Evolutionary conservation across 2,329 filamentous ascomycete species (phyloP).

Genomic region (Penicillium sp.): DNA sequence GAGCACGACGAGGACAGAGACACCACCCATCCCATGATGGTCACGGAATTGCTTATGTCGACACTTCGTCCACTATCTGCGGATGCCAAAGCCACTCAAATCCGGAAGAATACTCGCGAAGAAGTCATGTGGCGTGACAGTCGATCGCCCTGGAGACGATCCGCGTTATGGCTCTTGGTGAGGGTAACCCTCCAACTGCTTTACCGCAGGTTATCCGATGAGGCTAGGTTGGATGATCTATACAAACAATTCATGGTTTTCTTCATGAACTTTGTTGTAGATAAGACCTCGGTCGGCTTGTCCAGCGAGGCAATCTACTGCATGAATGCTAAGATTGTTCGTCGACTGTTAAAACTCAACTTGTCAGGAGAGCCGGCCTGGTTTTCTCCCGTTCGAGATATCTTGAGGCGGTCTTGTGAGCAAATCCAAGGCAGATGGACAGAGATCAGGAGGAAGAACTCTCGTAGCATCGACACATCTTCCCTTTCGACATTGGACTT

Average conservation of each 20-base stretch:
- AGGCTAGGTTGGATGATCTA: background rate
- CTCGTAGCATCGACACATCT: background rate
- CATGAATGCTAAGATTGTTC: conserved; percentile 49
- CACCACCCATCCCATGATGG: conserved; percentile 50
- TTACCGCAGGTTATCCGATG: background rate
- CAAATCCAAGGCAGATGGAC: conserved; percentile 1
- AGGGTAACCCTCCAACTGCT: conserved; percentile 33
- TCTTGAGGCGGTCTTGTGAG: conserved; percentile 2
- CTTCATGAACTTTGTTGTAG: conserved; percentile 45
- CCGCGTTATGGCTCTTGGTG: conserved; percentile 57
- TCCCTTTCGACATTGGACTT: conserved; percentile 8
- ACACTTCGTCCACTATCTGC: background rate
- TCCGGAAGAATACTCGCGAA: conserved; percentile 58
- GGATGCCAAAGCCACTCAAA: conserved; percentile 16
- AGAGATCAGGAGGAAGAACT: conserved; percentile 9
- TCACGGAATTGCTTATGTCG: conserved; percentile 49
- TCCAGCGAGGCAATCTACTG: conserved; percentile 28
- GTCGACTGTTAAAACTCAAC: conserved; percentile 46
- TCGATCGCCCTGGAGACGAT: conserved; percentile 52
- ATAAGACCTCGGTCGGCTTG: conserved; percentile 23
- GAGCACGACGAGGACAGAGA: conserved; percentile 49
- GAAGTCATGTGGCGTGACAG: conserved; percentile 50
- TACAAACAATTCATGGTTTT: conserved; percentile 58
- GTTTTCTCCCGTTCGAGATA: conserved; percentile 10
- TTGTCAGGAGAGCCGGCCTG: conserved; percentile 8